Conservation (phyloP, 2,329 filamentous ascomycete genomes). For the Fusarium floridanum region DNA sequence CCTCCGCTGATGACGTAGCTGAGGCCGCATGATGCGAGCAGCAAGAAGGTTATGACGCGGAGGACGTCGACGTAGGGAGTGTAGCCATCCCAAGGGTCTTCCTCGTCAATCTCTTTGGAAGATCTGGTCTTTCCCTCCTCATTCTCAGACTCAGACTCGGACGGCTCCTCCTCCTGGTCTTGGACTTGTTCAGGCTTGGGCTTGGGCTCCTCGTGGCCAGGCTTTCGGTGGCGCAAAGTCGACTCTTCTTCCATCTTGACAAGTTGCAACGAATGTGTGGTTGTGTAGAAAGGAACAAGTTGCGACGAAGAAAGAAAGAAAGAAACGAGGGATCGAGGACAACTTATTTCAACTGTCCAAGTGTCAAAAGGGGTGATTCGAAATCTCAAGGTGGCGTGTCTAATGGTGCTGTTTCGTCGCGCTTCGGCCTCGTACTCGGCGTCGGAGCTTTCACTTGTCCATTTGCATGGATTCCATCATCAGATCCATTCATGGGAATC, state of each 20-base stretch:
- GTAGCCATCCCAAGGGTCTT: constrained; percentile 65
- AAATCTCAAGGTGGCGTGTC: constrained; percentile 34
- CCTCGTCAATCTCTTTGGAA: constrained; percentile 50
- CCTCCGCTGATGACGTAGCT: constrained; percentile 83
- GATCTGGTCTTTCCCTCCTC: constrained; percentile 40
- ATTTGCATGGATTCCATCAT: background rate
- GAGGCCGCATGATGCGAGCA: constrained; percentile 75
- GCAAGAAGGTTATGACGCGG: constrained; percentile 75
- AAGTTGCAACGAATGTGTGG: constrained; percentile 3
- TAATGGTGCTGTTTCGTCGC: constrained; percentile 19
- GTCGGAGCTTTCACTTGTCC: constrained; percentile 33
- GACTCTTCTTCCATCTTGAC: constrained; percentile 55
- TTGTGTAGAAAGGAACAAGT: background rate
- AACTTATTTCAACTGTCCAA: constrained; percentile 13
- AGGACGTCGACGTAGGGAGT: constrained; percentile 73
- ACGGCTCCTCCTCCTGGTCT: background rate
- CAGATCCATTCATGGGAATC: background rate
- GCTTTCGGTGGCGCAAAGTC: constrained; percentile 61
- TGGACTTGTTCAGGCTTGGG: background rate
- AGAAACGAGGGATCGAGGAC: background rate
- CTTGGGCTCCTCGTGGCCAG: constrained; percentile 39
- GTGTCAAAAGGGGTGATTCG: background rate
- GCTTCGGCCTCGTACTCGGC: constrained; percentile 23
- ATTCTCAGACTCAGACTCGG: constrained; percentile 14
- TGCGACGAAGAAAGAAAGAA: background rate